phyloP scores from a whole-genome alignment of 2,329 filamentous ascomycete genomes.

The Xylariaceae sp. region DNA sequence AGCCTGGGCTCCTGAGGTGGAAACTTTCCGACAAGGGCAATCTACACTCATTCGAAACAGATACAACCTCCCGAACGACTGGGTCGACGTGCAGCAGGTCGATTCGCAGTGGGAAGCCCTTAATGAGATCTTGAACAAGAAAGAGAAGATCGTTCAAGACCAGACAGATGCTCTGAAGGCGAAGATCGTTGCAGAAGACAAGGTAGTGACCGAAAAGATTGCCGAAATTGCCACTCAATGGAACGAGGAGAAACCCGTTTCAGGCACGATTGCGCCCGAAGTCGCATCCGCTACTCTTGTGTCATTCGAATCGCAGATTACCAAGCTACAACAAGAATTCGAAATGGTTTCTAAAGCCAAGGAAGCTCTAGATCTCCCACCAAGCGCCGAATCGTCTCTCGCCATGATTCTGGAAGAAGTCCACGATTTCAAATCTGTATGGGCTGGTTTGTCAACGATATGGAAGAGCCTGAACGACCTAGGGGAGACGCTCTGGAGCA shows the following conservation, averaged over 20 bases:
- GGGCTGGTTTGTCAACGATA: conserved; percentile 89
- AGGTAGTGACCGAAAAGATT: conserved; percentile 83
- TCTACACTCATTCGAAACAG: conserved; percentile 84
- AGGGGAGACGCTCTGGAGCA: conserved; percentile 87
- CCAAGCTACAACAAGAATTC: conserved; percentile 75
- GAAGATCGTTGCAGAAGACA: conserved; percentile 92
- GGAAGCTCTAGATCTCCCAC: conserved; percentile 85
- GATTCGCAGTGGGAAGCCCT: conserved; percentile 93
- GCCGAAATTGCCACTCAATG: conserved; percentile 76
- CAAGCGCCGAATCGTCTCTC: conserved; percentile 72
- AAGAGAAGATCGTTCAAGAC: conserved; percentile 91
- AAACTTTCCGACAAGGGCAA: conserved; percentile 91
- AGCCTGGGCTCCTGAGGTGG: conserved; percentile 90
- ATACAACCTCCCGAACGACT: conserved; percentile 88
- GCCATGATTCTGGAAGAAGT: conserved; percentile 88
- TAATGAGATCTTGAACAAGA: conserved; percentile 84
- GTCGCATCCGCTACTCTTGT: conserved; percentile 76
- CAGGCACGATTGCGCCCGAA: conserved; percentile 84
- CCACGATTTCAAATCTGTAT: conserved; percentile 97
- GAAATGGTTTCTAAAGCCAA: conserved; percentile 95
- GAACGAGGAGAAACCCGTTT: conserved; percentile 96
- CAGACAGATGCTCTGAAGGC: conserved; percentile 91
- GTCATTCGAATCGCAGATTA: conserved; percentile 78
- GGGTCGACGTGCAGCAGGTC: conserved; percentile 93
- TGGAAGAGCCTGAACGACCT: conserved; percentile 96